Base-by-base conservation (phyloP, 169 alveolate genomes). In the Eimeria mitis region DNA sequence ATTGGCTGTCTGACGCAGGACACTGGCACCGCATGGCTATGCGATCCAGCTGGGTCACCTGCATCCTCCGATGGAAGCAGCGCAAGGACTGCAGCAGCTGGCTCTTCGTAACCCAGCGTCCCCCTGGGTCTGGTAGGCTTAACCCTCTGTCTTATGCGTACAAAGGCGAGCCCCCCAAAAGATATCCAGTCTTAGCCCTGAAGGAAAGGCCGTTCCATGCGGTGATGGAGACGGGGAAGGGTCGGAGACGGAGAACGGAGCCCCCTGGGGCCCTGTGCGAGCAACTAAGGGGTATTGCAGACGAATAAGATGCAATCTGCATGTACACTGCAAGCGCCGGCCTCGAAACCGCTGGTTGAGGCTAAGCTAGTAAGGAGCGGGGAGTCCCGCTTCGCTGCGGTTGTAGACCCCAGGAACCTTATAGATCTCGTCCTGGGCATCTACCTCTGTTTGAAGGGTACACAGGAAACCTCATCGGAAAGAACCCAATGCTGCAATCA, bases 221-320 rank as follows among this genome's bases (percentile, higher is more conserved):
- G 56, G 83, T 40, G 54, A 40, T 37, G 16, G 0, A 6, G 56
- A 40, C 2, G 40, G 56, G 78, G 6, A 68, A 34, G 78, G 71
- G 71, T 19, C 5, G 42, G 44, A 71, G 54, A 34, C n/a, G 31
- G 31, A 37, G 71, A 25, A 14, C 49, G 14, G 54, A 37, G 81
- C 31, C 81, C 81, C 81, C 23, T 71, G 54, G 54, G 52, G n/a
- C n/a, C 81, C 81, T 40, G 54, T 71, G 81, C 54, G n/a, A 4
- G 54, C 40, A 19, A 54, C 31, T 40, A 14, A 71, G 81, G 31
- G 54, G 49, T 71, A 42, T 23, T 37, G n/a, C 52, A 40, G 54
- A 9, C 52, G 52, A 40, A 71, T 37, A 37, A 40, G 34, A 71
- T 37, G 19, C 19, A 54, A 19, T 14, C 37, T 34, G 81, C 28